Conservation (phyloP, 345 rosid genomes). For the Litchi chinensis region DNA sequence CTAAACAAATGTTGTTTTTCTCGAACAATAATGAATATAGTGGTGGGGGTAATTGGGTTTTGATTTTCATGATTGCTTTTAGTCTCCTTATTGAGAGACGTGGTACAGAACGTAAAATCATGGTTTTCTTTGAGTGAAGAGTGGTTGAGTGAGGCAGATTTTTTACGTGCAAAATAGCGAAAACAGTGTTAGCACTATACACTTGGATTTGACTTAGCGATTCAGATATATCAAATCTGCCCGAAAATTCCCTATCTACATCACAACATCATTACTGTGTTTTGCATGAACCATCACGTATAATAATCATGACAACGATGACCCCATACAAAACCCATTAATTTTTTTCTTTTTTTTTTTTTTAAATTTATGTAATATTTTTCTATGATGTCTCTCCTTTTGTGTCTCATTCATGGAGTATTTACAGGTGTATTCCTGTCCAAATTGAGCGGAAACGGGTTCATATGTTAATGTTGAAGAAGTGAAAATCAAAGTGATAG, state of each 20-base stretch:
- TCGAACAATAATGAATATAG: not conserved
- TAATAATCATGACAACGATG: constrained; percentile 13
- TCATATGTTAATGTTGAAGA: not conserved
- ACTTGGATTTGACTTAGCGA: constrained; percentile 33
- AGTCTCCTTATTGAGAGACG: not conserved
- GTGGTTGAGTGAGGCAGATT: constrained; percentile 22
- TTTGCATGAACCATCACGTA: constrained; percentile 27
- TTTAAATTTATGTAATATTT: too few relatives aligned
- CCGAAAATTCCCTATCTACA: not conserved
- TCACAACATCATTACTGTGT: not conserved
- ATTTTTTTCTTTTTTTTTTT: not conserved
- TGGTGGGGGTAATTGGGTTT: not conserved
- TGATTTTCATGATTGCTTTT: not conserved
- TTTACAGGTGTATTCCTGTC: not conserved
- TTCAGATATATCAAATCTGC: constrained; percentile 24
- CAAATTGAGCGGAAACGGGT: constrained; percentile 12
- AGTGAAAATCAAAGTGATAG: not conserved
- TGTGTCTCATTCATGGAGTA: not conserved
- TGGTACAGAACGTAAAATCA: not conserved
- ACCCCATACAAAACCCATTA: not conserved
- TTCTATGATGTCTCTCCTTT: not conserved
- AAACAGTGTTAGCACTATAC: constrained; percentile 28
- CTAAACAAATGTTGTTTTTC: not conserved
- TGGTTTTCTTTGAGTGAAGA: not conserved
- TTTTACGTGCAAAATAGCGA: constrained; percentile 30